Conservation (phyloP, 441 rosid genomes). For the Arabidopsis lyrata region DNA sequence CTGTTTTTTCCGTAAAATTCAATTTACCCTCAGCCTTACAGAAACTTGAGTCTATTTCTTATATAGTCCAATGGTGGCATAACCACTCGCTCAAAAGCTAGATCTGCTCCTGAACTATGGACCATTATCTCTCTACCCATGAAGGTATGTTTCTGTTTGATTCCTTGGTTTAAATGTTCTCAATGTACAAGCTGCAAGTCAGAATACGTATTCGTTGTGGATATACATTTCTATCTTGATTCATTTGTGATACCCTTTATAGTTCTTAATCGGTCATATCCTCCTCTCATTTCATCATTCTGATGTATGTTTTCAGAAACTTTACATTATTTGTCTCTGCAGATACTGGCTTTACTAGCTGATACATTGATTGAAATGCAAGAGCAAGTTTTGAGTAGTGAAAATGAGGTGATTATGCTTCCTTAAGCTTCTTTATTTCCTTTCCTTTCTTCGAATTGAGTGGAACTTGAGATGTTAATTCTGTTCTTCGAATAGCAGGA, state of each 20-base stretch:
- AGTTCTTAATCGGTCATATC: constrained; percentile 13
- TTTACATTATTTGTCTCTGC: constrained; percentile 36
- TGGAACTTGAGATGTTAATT: constrained; percentile 32
- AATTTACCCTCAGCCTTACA: constrained; percentile 33
- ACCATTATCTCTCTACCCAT: constrained; percentile 74
- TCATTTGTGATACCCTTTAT: constrained; percentile 17
- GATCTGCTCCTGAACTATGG: constrained; percentile 87
- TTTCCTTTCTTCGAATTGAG: constrained; percentile 25
- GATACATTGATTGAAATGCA: constrained; percentile 84
- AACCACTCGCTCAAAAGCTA: constrained; percentile 93
- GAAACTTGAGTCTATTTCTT: constrained; percentile 27
- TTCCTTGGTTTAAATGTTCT: constrained; percentile 15
- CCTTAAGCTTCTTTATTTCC: constrained; percentile 27
- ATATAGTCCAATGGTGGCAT: constrained; percentile 74
- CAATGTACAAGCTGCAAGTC: constrained; percentile 25
- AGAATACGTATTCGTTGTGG: constrained; percentile 6
- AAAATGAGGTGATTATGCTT: constrained; percentile 66
- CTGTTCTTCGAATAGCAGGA: constrained; percentile 51
- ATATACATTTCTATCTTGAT: constrained; percentile 15
- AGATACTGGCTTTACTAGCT: constrained; percentile 84
- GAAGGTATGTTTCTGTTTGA: constrained; percentile 61
- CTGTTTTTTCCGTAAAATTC: not conserved
- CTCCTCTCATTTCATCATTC: constrained; percentile 18
- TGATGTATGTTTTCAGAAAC: constrained; percentile 21
- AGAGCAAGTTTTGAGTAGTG: constrained; percentile 69